Evolutionary conservation across 2,329 filamentous ascomycete genomes (phyloP), one percentile per base, ranked within the genome.

Genomic region (Lasiodiplodia citricola): DNA sequence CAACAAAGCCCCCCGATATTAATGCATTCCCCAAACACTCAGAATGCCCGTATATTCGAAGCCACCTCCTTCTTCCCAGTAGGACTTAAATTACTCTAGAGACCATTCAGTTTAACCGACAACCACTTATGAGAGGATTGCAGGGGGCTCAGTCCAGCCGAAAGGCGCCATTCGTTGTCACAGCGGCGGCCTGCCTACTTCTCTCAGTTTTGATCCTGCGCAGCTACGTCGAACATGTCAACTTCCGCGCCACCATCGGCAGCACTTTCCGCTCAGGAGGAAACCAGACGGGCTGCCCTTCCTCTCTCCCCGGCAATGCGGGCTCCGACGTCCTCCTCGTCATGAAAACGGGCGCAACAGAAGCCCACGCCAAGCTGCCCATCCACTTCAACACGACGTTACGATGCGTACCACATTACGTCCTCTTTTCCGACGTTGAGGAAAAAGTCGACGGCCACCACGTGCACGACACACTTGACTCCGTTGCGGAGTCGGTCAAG

Each of bases 341-440:
- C 16, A 80, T 90, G 71, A 85, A 87, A 70, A 89, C 87, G 2
- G 87, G 87, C 54, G 86, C 87, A 14, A 88, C 87, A 18, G 87
- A 89, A 75, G 83, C 86, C 28, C 80, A 81, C 54, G 83, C 86
- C 64, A 88, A 88, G 73, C 79, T 89, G 14, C 87, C 87, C 3
- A 79, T 78, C 4, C 75, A 77, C 52, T 73, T 82, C 66, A 71
- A 75, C 38, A 78, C 79, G n/a, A 78, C 75, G 3, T 67, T 82
- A 13, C 70, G 69, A 23, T 80, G 79, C 69, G 74, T 73, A 25
- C 75, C 75, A 1, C 71, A 78, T 37, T 74, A 73, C 55, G 67
- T 82, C 28, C 72, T 82, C 41, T 80, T 80, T 73, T 78, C 79
- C 13, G 81, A 83, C 69, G 70, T 78, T 50, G 74, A 74, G 41